Evolutionary conservation across 2,329 filamentous ascomycete genomes (phyloP), one percentile per base, ranked within the genome.

Genomic region (Venturia nashicola): DNA sequence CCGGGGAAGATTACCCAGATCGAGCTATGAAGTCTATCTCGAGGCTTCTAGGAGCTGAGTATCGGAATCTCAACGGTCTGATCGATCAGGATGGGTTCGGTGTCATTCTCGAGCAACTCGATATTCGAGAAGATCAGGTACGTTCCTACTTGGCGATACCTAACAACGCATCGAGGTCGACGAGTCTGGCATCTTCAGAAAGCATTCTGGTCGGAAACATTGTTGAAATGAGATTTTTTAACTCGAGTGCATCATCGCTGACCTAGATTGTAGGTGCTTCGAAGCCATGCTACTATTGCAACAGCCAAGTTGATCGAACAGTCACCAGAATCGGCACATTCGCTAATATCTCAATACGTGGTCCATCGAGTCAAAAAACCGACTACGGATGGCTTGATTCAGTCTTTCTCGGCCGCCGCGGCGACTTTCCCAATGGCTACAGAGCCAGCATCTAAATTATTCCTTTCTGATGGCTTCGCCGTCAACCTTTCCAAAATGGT

Each of bases 361-460:
- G 86, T 86, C 63, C 79, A 83, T 18, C 85, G 87, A 62, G 80
- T 96, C 18, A 77, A 83, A 68, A 86, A 87, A 67, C 86, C 86
- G 62, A 93, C 88, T 32, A 90, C 91, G 67, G 92, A 97, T 70
- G 90, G 96, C 74, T 85, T 95, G 68, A 90, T 96, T 63, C 81
- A 94, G 61, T 92, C 92, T 6, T 97, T 97, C 73, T 97, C 92
- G 62, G 91, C 92, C n/a, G 91, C 91, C 6, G 86, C 91, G 1
- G 85, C 87, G 27, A 84, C 95, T 9, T 99, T 99, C 72, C 92
- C 94, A 1, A 83, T 99, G 62, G 85, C 90, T 2, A 88, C 91
- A 3, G 83, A 87, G 64, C 82, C 90, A 54, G 90, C 87, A 1
- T 82, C 90, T 3, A 81, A 86, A 65, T 80, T 97, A 44, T 97